These are phyloP conservation scores for Trypanosoma caninum DNA, from an alignment of 208 protist genomes.

Conservation along the genomic window DNA sequence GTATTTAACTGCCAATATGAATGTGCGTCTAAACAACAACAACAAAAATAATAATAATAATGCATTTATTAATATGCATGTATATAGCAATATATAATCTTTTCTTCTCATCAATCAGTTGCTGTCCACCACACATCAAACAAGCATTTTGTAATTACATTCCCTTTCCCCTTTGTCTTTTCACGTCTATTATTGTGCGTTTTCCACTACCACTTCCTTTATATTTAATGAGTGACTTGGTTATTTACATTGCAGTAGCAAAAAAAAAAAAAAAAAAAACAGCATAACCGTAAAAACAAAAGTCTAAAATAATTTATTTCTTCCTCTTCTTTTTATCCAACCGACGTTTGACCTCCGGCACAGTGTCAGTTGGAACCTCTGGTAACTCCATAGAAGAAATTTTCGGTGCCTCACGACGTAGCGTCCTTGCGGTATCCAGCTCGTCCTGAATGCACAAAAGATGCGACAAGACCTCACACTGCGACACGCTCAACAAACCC, in stretches of 20 bases:
- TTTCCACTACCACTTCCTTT: too few species aligned
- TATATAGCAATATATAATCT: too few species aligned
- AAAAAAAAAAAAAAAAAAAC: constrained; percentile 7
- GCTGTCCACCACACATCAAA: too few species aligned
- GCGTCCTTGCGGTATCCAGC: constrained; percentile 3
- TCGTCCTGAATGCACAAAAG: constrained; percentile 24
- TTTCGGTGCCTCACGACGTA: constrained; percentile 17
- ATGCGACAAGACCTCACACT: constrained; percentile 30
- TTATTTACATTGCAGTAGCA: not conserved
- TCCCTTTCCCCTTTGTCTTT: too few species aligned
- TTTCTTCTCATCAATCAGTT: too few species aligned
- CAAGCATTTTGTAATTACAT: too few species aligned
- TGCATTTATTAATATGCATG: too few species aligned
- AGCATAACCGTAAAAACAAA: not conserved
- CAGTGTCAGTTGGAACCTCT: constrained; percentile 24
- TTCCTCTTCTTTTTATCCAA: constrained; percentile 75
- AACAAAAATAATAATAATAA: too few species aligned
- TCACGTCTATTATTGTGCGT: too few species aligned
- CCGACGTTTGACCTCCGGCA: constrained; percentile 69
- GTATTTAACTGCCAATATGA: too few species aligned
- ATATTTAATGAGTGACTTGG: too few species aligned
- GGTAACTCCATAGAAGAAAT: constrained; percentile 17
- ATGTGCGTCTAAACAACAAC: too few species aligned
- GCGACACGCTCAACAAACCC: constrained; percentile 13
- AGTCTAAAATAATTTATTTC: constrained; percentile 10